A percentile compares a stretch with the other conserved stretches of the same genome.
Conservation (phyloP, 306 rosid species). For the Erythrophleum fordii region DNA sequence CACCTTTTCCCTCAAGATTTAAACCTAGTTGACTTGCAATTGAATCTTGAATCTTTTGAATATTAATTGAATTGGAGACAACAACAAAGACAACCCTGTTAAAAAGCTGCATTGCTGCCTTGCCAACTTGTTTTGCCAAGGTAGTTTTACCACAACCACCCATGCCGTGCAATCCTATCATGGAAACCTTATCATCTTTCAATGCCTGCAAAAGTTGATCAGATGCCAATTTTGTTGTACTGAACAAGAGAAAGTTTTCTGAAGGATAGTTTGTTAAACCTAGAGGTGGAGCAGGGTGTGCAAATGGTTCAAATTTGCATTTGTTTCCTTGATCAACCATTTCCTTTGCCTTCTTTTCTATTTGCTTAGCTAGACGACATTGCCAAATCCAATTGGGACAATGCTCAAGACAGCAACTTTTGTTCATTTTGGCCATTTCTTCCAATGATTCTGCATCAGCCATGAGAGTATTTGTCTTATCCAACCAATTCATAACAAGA, state of each 20-base stretch:
- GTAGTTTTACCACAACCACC: not conserved
- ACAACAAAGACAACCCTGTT: not conserved
- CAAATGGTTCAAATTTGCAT: not conserved
- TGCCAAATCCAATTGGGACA: conserved; percentile 33
- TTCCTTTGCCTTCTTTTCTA: not conserved
- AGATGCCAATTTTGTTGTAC: not conserved
- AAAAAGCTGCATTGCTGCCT: not conserved
- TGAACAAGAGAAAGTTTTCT: not conserved
- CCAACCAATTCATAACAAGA: not conserved
- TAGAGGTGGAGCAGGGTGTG: not conserved
- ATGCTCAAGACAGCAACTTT: not conserved
- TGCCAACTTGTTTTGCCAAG: not conserved
- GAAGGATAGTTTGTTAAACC: not conserved
- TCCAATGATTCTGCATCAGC: not conserved
- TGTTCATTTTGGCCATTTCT: not conserved
- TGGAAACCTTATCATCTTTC: not conserved
- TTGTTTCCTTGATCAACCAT: not conserved
- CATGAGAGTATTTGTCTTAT: not conserved
- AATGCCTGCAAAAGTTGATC: not conserved
- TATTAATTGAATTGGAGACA: not conserved
- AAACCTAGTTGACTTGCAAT: not conserved
- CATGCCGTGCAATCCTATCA: not conserved
- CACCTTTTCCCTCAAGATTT: fast-evolving
- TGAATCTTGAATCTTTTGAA: not conserved
- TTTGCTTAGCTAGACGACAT: not conserved